Percentiles rank a stretch among this genome's conserved stretches.
Evolutionary conservation across 73 alveolate genomes (phyloP).

Genomic region (Paramecium tetraurelia): DNA sequence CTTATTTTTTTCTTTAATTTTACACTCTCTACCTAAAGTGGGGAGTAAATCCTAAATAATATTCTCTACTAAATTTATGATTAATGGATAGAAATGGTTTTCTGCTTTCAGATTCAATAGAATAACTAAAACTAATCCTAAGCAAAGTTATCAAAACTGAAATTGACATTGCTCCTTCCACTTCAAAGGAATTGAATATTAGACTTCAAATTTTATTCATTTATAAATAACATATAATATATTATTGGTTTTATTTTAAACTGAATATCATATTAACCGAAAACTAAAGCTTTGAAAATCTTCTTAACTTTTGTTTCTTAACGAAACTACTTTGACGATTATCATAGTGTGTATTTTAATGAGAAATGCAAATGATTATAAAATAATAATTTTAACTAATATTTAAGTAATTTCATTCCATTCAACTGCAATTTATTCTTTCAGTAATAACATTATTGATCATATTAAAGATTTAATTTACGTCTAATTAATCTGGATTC

Average conservation of each 20-base stretch:
- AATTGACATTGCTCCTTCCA: neutral
- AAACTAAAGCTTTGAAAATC: too few relatives aligned
- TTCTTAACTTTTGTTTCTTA: too few relatives aligned
- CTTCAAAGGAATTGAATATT: neutral
- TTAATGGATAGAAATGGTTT: neutral
- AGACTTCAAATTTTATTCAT: neutral
- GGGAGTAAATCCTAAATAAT: neutral
- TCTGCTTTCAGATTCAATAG: neutral
- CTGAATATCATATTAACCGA: too few relatives aligned
- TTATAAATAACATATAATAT: neutral
- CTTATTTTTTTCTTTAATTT: neutral
- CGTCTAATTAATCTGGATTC: neutral
- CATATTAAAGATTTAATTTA: neutral
- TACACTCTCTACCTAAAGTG: neutral
- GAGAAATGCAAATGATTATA: neutral
- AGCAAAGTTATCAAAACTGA: neutral
- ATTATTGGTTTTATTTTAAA: too few relatives aligned
- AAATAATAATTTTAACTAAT: neutral
- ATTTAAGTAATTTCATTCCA: neutral
- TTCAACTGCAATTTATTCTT: constrained; percentile 13
- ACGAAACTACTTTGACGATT: too few relatives aligned
- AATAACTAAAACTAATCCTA: neutral
- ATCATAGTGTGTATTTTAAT: neutral
- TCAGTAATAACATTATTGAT: constrained; percentile 14
- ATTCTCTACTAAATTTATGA: neutral